These are phyloP conservation scores for Aspergillus taichungensis DNA, from an alignment of 495 filamentous ascomycete genomes.

Conservation along the genomic window DNA sequence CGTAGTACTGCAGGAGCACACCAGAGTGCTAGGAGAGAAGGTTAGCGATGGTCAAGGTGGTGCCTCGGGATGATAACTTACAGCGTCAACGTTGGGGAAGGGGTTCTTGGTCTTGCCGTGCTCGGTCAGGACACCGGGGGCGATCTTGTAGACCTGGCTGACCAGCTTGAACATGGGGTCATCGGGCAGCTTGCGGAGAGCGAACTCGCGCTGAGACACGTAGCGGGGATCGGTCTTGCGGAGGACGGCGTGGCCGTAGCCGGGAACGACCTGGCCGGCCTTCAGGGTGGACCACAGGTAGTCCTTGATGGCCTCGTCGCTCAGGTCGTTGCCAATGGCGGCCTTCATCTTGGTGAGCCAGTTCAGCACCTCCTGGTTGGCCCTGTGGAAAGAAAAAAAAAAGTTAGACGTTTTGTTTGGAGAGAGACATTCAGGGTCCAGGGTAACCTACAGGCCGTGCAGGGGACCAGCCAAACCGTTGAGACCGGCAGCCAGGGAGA, in stretches of 20 bases:
- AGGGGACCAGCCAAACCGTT: conserved; percentile 97
- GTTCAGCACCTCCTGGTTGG: conserved; percentile 98
- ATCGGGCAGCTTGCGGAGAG: conserved; percentile 81
- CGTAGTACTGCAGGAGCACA: conserved; percentile 98
- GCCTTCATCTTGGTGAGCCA: conserved; percentile 99
- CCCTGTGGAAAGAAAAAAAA: conserved; percentile 30
- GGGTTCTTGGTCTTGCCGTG: conserved; percentile 99
- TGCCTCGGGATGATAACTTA: conserved; percentile 26
- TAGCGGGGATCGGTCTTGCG: conserved; percentile 99
- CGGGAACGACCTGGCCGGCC: conserved; percentile 87
- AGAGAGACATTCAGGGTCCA: neutral
- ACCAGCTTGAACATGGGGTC: conserved; percentile 99
- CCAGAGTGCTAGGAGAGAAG: conserved; percentile 63
- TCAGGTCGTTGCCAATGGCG: conserved; percentile 82
- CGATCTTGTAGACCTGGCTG: conserved; percentile 99
- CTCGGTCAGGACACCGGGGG: conserved; percentile 92
- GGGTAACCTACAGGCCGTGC: conserved; percentile 64
- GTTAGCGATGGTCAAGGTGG: conserved; percentile 23
- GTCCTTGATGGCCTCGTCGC: conserved; percentile 89
- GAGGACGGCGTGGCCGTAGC: conserved; percentile 97
- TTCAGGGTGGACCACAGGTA: conserved; percentile 98
- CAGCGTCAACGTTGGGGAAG: conserved; percentile 63
- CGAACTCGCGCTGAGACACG: conserved; percentile 93
- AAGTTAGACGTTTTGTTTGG: conserved; percentile 6
- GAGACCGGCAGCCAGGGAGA: conserved; percentile 90